A percentile compares a stretch with the other conserved stretches of the same genome.
phyloP scores from a whole-genome alignment of 306 rosid species.

The Crataegus laevigata region DNA sequence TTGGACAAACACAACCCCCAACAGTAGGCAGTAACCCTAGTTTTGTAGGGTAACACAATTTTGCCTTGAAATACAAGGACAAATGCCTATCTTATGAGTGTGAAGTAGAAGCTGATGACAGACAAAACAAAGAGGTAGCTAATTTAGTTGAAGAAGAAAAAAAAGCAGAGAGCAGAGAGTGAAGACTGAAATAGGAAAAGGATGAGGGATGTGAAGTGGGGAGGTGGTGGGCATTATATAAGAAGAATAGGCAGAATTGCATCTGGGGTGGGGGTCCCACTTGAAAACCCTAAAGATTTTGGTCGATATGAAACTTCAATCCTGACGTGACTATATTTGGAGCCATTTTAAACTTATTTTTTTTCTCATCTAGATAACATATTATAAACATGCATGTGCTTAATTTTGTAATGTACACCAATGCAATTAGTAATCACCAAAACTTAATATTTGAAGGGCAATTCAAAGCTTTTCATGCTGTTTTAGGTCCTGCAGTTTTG shows the following conservation, averaged over 20 bases:
- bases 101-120: neutral
- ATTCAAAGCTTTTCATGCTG: neutral
- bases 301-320: conserved; percentile 6
- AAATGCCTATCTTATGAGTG: neutral
- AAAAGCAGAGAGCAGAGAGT: neutral
- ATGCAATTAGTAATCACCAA: neutral
- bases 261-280: conserved; percentile 11
- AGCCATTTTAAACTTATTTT: neutral
- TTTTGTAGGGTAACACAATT: conserved; percentile 6
- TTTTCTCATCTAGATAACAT: neutral
- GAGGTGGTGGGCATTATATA: conserved; percentile 5
- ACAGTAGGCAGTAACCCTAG: neutral
- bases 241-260: neutral
- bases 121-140: neutral
- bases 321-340: conserved; percentile 24
- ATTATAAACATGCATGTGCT: neutral
- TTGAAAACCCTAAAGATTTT: conserved; percentile 1
- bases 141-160: conserved; percentile 1
- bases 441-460: neutral
- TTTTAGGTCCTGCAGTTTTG: neutral
- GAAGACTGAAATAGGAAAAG: conserved; percentile 4
- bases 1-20: neutral
- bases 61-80: conserved; percentile 2
- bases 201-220: conserved; percentile 10
- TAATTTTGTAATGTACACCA: neutral